Evolutionary conservation across 805 yeast species (phyloP).

Genomic region (Metschnikowia lunata): DNA sequence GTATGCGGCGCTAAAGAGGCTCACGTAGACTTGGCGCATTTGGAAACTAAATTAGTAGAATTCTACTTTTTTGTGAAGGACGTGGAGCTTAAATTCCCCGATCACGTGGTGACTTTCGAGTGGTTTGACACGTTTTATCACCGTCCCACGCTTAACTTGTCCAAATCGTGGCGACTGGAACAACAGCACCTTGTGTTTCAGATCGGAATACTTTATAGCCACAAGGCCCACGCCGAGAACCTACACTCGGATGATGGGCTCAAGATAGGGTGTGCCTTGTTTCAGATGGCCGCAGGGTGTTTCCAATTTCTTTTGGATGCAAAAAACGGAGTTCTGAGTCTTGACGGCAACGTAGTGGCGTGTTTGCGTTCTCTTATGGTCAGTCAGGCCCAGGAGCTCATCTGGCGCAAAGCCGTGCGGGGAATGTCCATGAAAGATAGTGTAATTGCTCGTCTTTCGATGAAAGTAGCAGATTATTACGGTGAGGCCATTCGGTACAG

Average conservation of each 20-base stretch:
- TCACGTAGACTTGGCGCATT: constrained; percentile 2
- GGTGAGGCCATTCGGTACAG: constrained; percentile 35
- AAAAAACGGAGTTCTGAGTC: constrained; percentile 33
- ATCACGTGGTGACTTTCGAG: constrained; percentile 52
- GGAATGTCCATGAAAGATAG: constrained; percentile 49
- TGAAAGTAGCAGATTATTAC: constrained; percentile 59
- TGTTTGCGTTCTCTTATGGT: constrained; percentile 52
- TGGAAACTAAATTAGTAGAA: constrained; percentile 31
- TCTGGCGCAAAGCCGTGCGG: constrained; percentile 69
- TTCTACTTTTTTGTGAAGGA: constrained; percentile 47
- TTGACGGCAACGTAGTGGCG: constrained; percentile 47
- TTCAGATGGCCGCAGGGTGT: constrained; percentile 71
- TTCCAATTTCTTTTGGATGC: constrained; percentile 35
- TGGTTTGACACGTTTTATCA: constrained; percentile 64
- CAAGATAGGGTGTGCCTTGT: constrained; percentile 57
- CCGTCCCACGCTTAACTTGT: constrained; percentile 16
- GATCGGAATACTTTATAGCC: constrained; percentile 60
- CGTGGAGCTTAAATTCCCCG: constrained; percentile 57
- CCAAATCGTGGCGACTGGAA: constrained; percentile 37
- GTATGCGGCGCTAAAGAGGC: constrained; percentile 30
- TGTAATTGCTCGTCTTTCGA: constrained; percentile 58
- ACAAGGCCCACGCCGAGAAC: constrained; percentile 46
- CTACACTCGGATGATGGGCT: constrained; percentile 48
- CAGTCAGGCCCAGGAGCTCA: constrained; percentile 85
- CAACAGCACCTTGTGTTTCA: constrained; percentile 61